These are phyloP conservation scores for Coniochaeta sp. DNA, from an alignment of 2,329 filamentous ascomycete genomes.

Conservation along the genomic window DNA sequence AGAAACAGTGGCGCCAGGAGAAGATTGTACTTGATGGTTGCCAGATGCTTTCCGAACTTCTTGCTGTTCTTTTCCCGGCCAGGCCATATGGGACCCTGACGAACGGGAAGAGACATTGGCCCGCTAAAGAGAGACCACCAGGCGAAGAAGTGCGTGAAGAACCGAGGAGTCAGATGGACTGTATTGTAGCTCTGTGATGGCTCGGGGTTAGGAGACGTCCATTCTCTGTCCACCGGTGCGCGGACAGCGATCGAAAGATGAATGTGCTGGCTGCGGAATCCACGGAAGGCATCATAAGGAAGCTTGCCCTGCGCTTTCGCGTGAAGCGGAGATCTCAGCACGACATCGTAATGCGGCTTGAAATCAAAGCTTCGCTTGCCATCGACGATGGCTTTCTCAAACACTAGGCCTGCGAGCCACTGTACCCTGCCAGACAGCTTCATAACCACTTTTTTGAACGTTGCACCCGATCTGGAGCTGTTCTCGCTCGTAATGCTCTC, in stretches of 20 bases:
- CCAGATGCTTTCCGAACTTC: constrained; percentile 93
- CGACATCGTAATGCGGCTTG: constrained; percentile 84
- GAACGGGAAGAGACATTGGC: constrained; percentile 87
- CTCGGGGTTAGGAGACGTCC: constrained; percentile 68
- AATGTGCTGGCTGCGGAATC: constrained; percentile 95
- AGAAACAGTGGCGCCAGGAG: constrained; percentile 88
- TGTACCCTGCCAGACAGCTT: constrained; percentile 94
- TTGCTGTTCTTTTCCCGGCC: constrained; percentile 95
- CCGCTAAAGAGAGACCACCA: constrained; percentile 98
- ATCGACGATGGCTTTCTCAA: constrained; percentile 73
- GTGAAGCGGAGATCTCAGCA: constrained; percentile 73
- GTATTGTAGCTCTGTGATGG: constrained; percentile 92
- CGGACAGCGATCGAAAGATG: constrained; percentile 89
- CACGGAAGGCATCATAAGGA: constrained; percentile 85
- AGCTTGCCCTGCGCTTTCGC: constrained; percentile 49
- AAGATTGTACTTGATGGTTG: constrained; percentile 97
- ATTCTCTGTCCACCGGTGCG: constrained; percentile 80
- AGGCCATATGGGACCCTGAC: constrained; percentile 86
- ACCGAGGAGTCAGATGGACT: constrained; percentile 86
- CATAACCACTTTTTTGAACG: constrained; percentile 98
- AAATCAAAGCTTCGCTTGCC: constrained; percentile 79
- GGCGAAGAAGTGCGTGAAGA: constrained; percentile 96
- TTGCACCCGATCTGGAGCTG: constrained; percentile 63
- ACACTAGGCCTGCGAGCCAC: constrained; percentile 86
- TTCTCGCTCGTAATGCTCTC: constrained; percentile 57